Base-by-base conservation (phyloP, 2,329 filamentous ascomycete species). In the Epichloe coenophiala region DNA sequence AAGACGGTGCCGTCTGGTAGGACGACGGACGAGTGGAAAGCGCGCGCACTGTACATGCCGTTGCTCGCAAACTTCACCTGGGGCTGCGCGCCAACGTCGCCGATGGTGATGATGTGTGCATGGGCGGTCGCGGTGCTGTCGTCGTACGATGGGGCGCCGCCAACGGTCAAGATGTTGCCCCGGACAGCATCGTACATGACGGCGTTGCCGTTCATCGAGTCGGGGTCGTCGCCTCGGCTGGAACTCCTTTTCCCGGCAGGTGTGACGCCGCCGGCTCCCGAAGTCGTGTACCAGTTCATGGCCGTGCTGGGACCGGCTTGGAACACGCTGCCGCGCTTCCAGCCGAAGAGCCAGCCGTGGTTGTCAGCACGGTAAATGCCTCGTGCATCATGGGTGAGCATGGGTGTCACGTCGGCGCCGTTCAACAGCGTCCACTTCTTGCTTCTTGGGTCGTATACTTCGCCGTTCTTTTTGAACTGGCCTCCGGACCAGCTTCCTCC, bases 131-230 rank as follows among this genome's bases (percentile, higher is more conserved):
- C 70, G 6, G 61, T 53, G n/a, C 63, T 63, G 47, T 69, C 55
- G 31, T 71, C 62, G 55, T 79, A 80, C 36, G 65, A 63, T 0
- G 68, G 62, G 1, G 71, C 61, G 8, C 77, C 77, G 9, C 78
- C 77, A 13, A 69, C 63, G 0, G 74, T 71, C 2, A 80, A 63
- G 35, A 80, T 79, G 59, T 78, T 77, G 35, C 77, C 77, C 1
- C 70, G 68, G 50, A 77, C 71, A 31, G 76, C 75, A 56, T 81
- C 77, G 55, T 74, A 81, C 76, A 81, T 80, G 53, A 76, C 69
- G 5, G 71, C 71, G 45, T 71, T 72, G 12, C 76, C 78, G 51
- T 69, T 72, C 78, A 81, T 81, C 3, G 75, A 69, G 11, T 68
- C 60, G 33, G 71, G 69, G 7, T 65, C 65, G 21, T 61, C 64